Evolutionary conservation across 208 protist species (phyloP).

Genomic region (Acanthamoeba sp.): DNA sequence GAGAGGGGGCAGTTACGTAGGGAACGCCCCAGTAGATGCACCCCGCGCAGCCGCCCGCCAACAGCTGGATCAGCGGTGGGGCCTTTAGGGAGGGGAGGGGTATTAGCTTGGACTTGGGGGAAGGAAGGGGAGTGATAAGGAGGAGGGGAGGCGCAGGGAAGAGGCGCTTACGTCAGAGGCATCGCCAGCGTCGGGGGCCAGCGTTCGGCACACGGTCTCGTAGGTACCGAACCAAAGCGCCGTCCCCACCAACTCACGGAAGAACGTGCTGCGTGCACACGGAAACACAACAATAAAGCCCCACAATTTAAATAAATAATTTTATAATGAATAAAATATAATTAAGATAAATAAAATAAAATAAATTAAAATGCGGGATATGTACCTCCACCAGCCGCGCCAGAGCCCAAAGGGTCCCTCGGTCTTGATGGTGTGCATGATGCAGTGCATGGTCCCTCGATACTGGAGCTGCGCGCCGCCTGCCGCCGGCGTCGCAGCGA

Average conservation of each 20-base stretch:
- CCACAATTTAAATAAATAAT: no score
- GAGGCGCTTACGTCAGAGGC: not conserved
- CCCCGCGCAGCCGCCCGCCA: constrained; percentile 1
- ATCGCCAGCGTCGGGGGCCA: not conserved
- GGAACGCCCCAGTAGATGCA: constrained; percentile 15
- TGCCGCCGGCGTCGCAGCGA: not conserved
- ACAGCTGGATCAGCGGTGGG: constrained; percentile 16
- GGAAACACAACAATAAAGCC: no score
- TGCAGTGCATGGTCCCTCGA: constrained; percentile 45
- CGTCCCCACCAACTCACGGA: constrained; percentile 29
- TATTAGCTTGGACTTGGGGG: not conserved
- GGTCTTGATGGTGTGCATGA: constrained; percentile 55
- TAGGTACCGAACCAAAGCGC: constrained; percentile 29
- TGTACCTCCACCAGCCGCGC: constrained; percentile 29
- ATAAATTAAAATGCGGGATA: no score
- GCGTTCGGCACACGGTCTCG: constrained; percentile 34
- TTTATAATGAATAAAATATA: no score
- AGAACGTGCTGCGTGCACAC: not conserved
- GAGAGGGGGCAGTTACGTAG: not conserved
- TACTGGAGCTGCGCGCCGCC: not conserved
- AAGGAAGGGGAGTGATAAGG: no score
- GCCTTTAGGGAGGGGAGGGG: not conserved
- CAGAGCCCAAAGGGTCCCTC: not conserved
- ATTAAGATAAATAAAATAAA: no score
- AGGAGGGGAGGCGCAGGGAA: not conserved